Evolutionary conservation across 1,284 basidiomycete genomes (phyloP), one percentile per base, ranked within the genome.

Genomic region (Acaromyces ingoldii): DNA sequence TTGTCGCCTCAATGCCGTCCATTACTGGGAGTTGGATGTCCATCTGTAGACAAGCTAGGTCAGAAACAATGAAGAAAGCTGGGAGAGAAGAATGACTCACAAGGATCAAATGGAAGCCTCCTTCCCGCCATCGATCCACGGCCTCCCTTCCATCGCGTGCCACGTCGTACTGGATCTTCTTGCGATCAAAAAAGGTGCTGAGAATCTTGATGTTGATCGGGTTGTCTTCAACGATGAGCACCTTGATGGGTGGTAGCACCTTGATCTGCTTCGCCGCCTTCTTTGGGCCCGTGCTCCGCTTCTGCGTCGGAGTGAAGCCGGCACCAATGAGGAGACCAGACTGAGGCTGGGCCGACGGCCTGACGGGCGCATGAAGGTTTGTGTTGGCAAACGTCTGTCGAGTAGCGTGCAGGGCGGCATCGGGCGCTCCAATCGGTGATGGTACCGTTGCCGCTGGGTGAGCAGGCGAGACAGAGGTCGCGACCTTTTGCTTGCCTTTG

Each of bases 11-110:
- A 45, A 98, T 96, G 24, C 95, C 95, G 76, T 95, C 89, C 88
- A 97, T 96, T 63, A 97, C 87, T 5, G 95, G 95, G 82, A 99
- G 89, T 79, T 97, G 93, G 57, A 99, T 97, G 78, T 99, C 95
- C 95, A 99, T 99, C 90, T 95, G 66, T n/a, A n/a, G n/a, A n/a
- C n/a, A n/a, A n/a, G n/a, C n/a, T n/a, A 21, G 21, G 25, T 9
- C 19, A 19, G 11, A 31, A n/a, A 5, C 37, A 11, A n/a, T 4
- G 2, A 26, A 4, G 25, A 28, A 10, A 44, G 42, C 42, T 29
- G 22, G 7, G n/a, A 10, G 1, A 6, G 6, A n/a, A 11, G 9
- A 30, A 15, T 3, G 36, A 79, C 86, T 66, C 63, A 93, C 91
- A 77, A 99, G 78, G 57, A 99, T 97, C 49, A 98, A 80, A 79